phyloP scores from a whole-genome alignment of 2,329 filamentous ascomycete species.

The Clarireedia homoeocarpa region DNA sequence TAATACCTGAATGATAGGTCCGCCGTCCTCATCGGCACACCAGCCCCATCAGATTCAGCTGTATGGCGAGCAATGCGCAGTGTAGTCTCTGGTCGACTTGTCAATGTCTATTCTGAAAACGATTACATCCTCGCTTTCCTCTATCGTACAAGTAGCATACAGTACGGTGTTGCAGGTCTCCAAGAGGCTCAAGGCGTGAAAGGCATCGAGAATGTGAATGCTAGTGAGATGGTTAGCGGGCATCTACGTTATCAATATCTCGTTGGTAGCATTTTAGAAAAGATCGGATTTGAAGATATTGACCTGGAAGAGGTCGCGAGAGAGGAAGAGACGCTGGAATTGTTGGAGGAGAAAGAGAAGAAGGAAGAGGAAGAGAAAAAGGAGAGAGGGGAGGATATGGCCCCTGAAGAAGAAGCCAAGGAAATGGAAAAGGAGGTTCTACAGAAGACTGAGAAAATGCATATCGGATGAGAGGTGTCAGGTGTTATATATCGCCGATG shows the following conservation, averaged over 20 bases:
- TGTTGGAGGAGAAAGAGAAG: conserved; percentile 36
- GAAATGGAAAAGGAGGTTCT: conserved; percentile 22
- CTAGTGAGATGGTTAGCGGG: conserved; percentile 56
- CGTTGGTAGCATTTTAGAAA: conserved; percentile 56
- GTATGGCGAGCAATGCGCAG: conserved; percentile 72
- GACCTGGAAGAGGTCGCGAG: conserved; percentile 37
- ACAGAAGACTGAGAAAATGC: conserved; percentile 7
- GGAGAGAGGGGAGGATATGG: conserved; percentile 19
- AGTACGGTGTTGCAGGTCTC: conserved; percentile 76
- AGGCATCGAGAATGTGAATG: conserved; percentile 54
- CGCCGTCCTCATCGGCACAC: conserved; percentile 75
- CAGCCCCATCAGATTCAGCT: conserved; percentile 60
- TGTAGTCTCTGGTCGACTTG: conserved; percentile 72
- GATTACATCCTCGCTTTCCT: conserved; percentile 84
- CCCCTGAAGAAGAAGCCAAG: conserved; percentile 27
- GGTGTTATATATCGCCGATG: not conserved
- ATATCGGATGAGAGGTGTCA: not conserved
- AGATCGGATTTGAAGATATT: conserved; percentile 55
- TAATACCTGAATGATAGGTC: conserved; percentile 23
- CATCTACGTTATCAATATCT: conserved; percentile 65
- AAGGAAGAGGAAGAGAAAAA: conserved; percentile 29
- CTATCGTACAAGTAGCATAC: conserved; percentile 76
- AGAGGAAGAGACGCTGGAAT: conserved; percentile 36
- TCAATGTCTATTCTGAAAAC: conserved; percentile 83
- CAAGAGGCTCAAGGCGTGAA: conserved; percentile 62